Evolutionary conservation across 73 alveolate genomes (phyloP).

Genomic region (Paramecium primaurelia): DNA sequence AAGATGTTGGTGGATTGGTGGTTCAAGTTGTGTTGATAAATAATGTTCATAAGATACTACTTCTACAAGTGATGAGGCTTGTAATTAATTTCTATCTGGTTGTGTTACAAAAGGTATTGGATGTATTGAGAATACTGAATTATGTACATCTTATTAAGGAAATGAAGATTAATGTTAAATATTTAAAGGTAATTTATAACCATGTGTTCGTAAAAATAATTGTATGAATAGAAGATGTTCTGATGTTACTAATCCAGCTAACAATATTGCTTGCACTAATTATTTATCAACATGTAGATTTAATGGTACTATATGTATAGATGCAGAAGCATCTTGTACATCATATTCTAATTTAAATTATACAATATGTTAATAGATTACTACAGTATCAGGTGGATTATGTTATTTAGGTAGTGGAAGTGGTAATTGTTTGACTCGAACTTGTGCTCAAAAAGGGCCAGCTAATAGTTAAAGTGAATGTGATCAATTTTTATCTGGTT

Average conservation of each 20-base stretch:
- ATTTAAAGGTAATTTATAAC: background rate
- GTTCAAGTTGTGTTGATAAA: constrained; percentile 13
- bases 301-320: constrained; percentile 17
- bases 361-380: background rate
- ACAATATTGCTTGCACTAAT: background rate
- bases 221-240: background rate
- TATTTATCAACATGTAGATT: constrained; percentile 37
- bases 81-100: background rate
- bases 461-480: background rate
- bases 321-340: background rate
- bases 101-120: constrained; percentile 10
- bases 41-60: background rate
- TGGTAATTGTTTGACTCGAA: background rate
- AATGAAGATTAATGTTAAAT: background rate
- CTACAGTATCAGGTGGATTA: background rate
- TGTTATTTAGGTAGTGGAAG: background rate
- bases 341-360: background rate
- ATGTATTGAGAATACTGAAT: background rate
- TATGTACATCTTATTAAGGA: background rate
- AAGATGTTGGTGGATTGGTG: constrained; percentile 11
- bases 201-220: background rate
- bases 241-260: background rate
- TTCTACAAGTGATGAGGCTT: background rate
- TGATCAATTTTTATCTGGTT: background rate
- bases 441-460: background rate